Evolutionary conservation across 768 basidiomycete species (phyloP), one percentile per base, ranked within the genome.

Genomic region (Vararia minispora): DNA sequence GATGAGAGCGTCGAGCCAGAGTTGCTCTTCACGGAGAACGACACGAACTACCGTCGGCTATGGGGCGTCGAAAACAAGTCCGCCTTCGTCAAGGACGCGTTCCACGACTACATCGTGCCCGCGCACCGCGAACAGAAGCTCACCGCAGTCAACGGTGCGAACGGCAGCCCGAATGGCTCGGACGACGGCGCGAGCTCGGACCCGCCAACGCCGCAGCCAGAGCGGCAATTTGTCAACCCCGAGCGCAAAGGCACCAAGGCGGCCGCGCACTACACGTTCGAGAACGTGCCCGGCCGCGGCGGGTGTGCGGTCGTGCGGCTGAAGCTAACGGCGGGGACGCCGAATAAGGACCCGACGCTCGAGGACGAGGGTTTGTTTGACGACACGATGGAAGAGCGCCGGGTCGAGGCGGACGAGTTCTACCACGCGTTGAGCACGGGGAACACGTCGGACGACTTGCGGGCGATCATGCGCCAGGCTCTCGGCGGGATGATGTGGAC

Each of bases 401-500:
- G 92, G 35, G 72, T 81, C 47, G 95, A 99, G 57, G 89, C 91
- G 5, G 89, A 98, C 56, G 95, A 99, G 60, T 99, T 99, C 56
- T 99, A 97, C 59, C 66, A 70, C 28, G 68, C 73, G 4, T 69
- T 98, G 38, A 77, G 79, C 28, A 70, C 79, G 47, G 89, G 89
- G 3, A 77, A 85, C 11, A 79, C 94, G 53, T 86, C 75, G 51
- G 89, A 95, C 42, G 95, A 99, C 61, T 63, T 98, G 50, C 80
- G 78, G 56, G 92, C 94, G 58, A 84, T 99, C 48, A 95, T 88
- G 88, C 69, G 95, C 45, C 95, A 98, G 61, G 95, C 92, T 16
- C 62, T 99, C 34, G 78, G 78, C 16, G 95, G 95, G 9, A 98
- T 99, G 95, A 63, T 99, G 37, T 98, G 95, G 94, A 90, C 87